Evolutionary conservation across 1,284 basidiomycete species (phyloP).

Genomic region (Xanthoconium separans): DNA sequence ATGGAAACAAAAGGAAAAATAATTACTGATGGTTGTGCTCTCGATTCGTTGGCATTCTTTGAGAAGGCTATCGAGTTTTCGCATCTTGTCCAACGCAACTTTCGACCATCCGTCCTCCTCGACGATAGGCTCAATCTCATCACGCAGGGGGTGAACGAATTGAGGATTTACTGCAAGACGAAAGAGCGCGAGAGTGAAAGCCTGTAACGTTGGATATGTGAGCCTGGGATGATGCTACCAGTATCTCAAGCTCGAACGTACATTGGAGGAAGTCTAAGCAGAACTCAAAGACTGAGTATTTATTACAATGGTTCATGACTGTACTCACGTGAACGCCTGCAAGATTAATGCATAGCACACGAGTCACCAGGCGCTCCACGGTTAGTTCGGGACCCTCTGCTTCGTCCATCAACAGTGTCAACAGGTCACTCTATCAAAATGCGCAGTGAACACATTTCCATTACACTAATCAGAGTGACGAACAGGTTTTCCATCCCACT

Average conservation of each 20-base stretch:
- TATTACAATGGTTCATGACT: conserved; percentile 9
- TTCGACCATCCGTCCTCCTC: not conserved
- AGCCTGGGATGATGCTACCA: not conserved
- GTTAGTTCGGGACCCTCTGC: conserved; percentile 32
- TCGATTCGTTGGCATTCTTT: not conserved
- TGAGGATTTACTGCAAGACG: not conserved
- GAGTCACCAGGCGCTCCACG: conserved; percentile 30
- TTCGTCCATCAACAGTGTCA: conserved; percentile 47
- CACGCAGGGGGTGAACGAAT: not conserved
- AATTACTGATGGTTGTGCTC: conserved; percentile 11
- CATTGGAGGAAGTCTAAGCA: conserved; percentile 13
- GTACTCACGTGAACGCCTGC: conserved; percentile 25
- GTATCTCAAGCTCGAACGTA: conserved; percentile 1
- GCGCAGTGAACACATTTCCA: not conserved
- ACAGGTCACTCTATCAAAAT: conserved; percentile 35
- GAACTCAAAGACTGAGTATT: not conserved
- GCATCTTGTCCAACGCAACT: not conserved
- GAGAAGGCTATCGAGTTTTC: not conserved
- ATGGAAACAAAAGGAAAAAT: not conserved
- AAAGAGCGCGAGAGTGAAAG: not conserved
- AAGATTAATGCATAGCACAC: conserved; percentile 39
- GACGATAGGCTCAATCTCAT: not conserved
- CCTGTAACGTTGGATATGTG: not conserved
- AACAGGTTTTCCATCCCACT: not conserved
- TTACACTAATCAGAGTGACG: not conserved